phyloP scores from a whole-genome alignment of 2,329 filamentous ascomycete species.

The Aspergillus quadrilineatus region DNA sequence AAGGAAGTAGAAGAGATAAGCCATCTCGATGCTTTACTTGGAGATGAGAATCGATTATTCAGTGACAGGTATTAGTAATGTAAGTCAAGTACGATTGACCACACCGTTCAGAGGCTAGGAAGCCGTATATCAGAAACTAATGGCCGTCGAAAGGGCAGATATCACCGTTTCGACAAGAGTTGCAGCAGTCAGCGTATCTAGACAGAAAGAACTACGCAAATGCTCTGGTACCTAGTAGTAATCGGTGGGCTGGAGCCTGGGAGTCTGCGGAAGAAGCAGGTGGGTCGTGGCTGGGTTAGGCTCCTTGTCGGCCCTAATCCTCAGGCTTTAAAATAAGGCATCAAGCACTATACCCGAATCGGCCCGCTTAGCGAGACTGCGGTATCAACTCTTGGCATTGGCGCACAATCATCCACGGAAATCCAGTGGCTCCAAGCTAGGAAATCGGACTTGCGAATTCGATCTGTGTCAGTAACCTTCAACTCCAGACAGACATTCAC shows the following conservation, averaged over 20 bases:
- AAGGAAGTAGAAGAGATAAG: conserved; percentile 72
- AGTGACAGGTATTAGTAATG: not conserved
- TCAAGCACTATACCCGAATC: conserved; percentile 33
- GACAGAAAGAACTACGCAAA: not conserved
- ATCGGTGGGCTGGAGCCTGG: not conserved
- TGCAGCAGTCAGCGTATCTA: conserved; percentile 12
- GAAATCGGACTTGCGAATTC: conserved; percentile 23
- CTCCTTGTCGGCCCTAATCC: conserved; percentile 8
- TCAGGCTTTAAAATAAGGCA: conserved; percentile 15
- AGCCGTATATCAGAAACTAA: not conserved
- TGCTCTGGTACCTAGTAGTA: not conserved
- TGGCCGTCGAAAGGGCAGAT: not conserved
- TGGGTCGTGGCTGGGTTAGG: conserved; percentile 7
- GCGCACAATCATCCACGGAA: conserved; percentile 26
- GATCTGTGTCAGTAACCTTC: conserved; percentile 25
- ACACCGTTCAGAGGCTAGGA: not conserved
- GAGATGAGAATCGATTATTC: conserved; percentile 1
- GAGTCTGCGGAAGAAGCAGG: conserved; percentile 16
- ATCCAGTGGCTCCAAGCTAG: conserved; percentile 14
- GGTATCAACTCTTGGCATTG: conserved; percentile 28
- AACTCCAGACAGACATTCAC: conserved; percentile 29
- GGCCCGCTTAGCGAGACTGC: conserved; percentile 40
- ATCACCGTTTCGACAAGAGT: conserved; percentile 11
- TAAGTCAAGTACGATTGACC: not conserved
- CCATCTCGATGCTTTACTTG: conserved; percentile 56